Conservation (phyloP, 2,329 filamentous ascomycete genomes). For the Nakataea oryzae region DNA sequence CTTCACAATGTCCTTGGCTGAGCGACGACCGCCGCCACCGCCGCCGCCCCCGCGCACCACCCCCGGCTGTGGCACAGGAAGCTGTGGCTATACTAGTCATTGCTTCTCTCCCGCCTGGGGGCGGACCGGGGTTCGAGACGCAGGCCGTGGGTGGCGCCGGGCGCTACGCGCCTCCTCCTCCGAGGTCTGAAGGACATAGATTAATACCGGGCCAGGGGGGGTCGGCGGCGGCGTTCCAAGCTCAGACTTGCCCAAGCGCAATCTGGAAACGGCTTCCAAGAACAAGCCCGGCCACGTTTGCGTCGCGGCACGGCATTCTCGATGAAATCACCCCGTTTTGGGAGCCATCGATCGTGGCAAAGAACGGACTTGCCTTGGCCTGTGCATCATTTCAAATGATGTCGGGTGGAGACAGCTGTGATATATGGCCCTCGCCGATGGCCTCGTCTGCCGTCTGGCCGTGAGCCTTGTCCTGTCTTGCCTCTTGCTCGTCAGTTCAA, state of each 20-base stretch:
- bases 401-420: not conserved
- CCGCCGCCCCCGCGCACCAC: no score
- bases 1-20: not conserved
- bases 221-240: no score
- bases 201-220: not conserved
- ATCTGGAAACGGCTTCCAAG: not conserved
- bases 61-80: not conserved
- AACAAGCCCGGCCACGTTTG: not conserved
- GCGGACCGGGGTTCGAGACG: not conserved
- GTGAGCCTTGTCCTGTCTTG: no score
- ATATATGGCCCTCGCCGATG: not conserved
- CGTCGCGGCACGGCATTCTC: not conserved
- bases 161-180: no score
- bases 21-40: no score
- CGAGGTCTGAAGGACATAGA: not conserved
- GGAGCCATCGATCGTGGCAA: no score
- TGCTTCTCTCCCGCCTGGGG: not conserved
- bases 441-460: not conserved
- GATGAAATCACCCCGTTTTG: no score
- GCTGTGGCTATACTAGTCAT: not conserved
- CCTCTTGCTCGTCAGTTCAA: not conserved
- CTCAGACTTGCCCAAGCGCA: not conserved
- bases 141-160: no score
- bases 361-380: no score
- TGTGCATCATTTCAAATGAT: not conserved